These are phyloP conservation scores for Neofusicoccum umdonicola DNA, from an alignment of 2,329 filamentous ascomycete species.

Conservation along the genomic window DNA sequence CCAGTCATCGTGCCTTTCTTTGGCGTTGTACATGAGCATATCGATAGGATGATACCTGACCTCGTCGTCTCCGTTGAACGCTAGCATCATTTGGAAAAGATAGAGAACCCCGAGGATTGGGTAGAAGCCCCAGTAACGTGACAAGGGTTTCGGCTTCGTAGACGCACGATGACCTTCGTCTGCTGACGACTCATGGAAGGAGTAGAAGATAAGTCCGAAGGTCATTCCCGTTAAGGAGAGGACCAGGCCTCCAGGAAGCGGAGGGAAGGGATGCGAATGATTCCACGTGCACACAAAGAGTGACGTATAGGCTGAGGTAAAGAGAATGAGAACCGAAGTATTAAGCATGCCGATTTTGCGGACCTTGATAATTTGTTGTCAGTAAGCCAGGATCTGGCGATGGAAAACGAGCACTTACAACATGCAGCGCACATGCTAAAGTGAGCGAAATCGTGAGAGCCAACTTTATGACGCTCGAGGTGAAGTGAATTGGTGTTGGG, in stretches of 20 bases:
- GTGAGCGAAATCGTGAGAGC: background rate
- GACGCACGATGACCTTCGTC: background rate
- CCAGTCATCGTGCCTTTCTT: slow-evolving; percentile 50
- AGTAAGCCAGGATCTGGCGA: no score
- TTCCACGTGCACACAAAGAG: slow-evolving; percentile 2
- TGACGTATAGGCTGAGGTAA: background rate
- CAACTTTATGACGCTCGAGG: background rate
- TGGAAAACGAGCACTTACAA: background rate
- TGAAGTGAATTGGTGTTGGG: background rate
- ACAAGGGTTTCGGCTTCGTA: background rate
- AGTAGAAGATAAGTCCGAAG: background rate
- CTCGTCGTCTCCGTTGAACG: slow-evolving; percentile 38
- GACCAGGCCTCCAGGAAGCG: background rate
- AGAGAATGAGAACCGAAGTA: slow-evolving; percentile 1
- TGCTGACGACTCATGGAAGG: background rate
- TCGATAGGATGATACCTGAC: slow-evolving; percentile 54
- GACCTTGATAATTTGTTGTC: background rate
- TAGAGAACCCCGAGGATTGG: slow-evolving; percentile 42
- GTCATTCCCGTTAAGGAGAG: background rate
- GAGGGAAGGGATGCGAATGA: slow-evolving; percentile 10
- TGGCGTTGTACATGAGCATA: slow-evolving; percentile 51
- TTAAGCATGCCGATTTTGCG: background rate
- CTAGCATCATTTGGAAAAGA: slow-evolving; percentile 41
- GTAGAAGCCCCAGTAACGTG: background rate
- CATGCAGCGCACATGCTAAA: background rate